Base-by-base conservation (phyloP, 2,329 filamentous ascomycete species). In the Furcasterigmium furcatum region DNA sequence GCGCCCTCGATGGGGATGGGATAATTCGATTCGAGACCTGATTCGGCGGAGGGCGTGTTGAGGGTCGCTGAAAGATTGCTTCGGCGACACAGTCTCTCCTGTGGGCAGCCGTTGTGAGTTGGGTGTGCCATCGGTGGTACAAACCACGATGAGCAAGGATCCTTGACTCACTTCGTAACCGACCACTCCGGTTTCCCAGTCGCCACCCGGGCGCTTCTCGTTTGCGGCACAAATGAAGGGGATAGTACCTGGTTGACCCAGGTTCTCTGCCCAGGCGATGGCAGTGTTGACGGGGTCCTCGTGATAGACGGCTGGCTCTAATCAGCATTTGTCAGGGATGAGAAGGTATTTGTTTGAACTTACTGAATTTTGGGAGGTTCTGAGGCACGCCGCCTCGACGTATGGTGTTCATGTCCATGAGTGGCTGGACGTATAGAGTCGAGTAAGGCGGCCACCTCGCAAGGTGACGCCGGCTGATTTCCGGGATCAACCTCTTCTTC, bases 181-280 rank as follows among this genome's bases (percentile, higher is more conserved):
- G 3, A 67, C 61, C 12, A 67, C 72, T 49, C 74, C 75, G 7
- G 77, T 85, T 55, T 90, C 86, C 87, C 87, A 91, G 59, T 91
- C 86, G n/a, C 87, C 87, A 9, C 87, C 87, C 1, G 87, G 77
- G 30, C 85, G 75, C 58, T 85, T 87, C 61, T 91, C 87, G 65
- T 91, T 88, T 40, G 87, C 87, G 45, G 82, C 79, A 53, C 85
- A 88, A 50, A 89, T 79, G 47, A 88, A 83, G 1, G 84, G 82
- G 45, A 88, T 76, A 8, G 43, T 43, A 12, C n/a, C n/a, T n/a
- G n/a, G n/a, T 18, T 55, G 39, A 10, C 40, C 40, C 3, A 42
- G 18, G 10, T 24, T 20, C 12, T 42, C 19, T 12, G 63, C 62
- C 76, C 83, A 87, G 46, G 76, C 70, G 27, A 87, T 65, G 19